Base-by-base conservation (phyloP, 2,329 filamentous ascomycete species). In the Lasiodiplodia sp. region DNA sequence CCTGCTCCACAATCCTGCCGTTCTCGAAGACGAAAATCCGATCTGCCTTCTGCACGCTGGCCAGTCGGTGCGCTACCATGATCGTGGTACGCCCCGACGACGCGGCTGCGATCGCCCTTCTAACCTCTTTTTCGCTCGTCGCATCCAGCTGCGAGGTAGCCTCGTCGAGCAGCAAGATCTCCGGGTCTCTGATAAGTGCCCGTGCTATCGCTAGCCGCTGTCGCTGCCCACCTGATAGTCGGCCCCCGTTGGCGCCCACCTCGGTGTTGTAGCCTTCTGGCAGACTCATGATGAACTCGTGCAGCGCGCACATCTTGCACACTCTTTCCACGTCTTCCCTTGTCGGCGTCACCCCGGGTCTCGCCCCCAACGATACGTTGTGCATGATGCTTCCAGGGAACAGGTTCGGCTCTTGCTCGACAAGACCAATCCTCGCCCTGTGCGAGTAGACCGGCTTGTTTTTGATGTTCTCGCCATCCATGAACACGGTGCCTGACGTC, bases 21-120 rank as follows among this genome's bases (percentile, higher is more conserved):
- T 89, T 85, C 12, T 91, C 91, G 58, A 96, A 87, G 0, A 95
- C 91, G 73, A 92, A 93, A 52, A 94, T 94, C n/a, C 90, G 82
- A 76, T 95, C 90, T 1, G 92, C 91, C 72, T 94, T 91, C 77
- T 92, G 91, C 23, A 94, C 89, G 14, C 91, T 95, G 0, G 90
- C 90, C 60, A 95, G 82, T 16, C 92, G 84, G 77, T 95, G 92
- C 1, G 92, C 92, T 12, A 96, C 91, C 2, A 91, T 91, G 3
- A 96, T 83, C 70, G 92, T 92, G 2, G 92, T 88, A 66, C 81
- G 76, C 4, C 79, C 82, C 55, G 77, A 75, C 4, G 80, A 77
- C 16, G 81, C 82, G 23, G 78, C 79, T 10, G 76, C 77, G 44
- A 84, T 78, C 1, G 82, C 79, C 47, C 75, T 75, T 53, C 82